Percentiles rank a stretch among this genome's conserved stretches.
Conservation (phyloP, 2,329 filamentous ascomycete genomes). For the Catunica adiposa region DNA sequence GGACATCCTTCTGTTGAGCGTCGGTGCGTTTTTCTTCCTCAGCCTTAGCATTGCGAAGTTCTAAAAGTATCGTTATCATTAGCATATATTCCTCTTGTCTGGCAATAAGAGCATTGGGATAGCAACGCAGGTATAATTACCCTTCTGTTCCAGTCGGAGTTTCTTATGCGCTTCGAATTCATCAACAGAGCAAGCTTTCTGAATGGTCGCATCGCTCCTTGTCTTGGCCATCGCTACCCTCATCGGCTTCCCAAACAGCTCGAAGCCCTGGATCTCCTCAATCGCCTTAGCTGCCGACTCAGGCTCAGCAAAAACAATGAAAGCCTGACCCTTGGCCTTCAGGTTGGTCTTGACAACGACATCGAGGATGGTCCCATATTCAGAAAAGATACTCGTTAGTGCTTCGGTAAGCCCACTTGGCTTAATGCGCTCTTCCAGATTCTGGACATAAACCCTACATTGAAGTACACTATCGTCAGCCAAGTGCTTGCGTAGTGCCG, state of each 20-base stretch:
- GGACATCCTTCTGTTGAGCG: conserved; percentile 39
- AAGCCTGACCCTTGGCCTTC: conserved; percentile 87
- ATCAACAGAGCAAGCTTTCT: conserved; percentile 54
- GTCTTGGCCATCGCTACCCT: conserved; percentile 66
- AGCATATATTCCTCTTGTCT: too few relatives aligned
- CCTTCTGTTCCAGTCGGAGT: conserved; percentile 73
- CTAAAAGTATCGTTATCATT: conserved; percentile 20
- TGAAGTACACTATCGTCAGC: conserved; percentile 22
- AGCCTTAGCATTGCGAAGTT: conserved; percentile 66
- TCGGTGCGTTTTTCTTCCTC: conserved; percentile 55
- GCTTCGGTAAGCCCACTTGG: conserved; percentile 57
- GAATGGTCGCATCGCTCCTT: conserved; percentile 73
- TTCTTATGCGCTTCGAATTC: conserved; percentile 79
- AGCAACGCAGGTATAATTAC: conserved; percentile 35
- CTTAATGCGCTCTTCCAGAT: conserved; percentile 86
- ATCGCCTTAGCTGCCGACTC: conserved; percentile 68
- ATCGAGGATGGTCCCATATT: conserved; percentile 75
- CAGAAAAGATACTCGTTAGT: conserved; percentile 62
- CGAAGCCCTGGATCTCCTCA: conserved; percentile 81
- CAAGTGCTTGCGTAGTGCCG: conserved; percentile 34
- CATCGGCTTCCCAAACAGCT: conserved; percentile 85
- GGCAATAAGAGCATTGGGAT: background rate
- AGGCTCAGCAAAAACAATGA: conserved; percentile 74
- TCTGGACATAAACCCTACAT: conserved; percentile 52
- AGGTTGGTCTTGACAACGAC: conserved; percentile 79